Evolutionary conservation across 805 yeast genomes (phyloP).

Genomic region (Tetrapisispora pingtungensis): DNA sequence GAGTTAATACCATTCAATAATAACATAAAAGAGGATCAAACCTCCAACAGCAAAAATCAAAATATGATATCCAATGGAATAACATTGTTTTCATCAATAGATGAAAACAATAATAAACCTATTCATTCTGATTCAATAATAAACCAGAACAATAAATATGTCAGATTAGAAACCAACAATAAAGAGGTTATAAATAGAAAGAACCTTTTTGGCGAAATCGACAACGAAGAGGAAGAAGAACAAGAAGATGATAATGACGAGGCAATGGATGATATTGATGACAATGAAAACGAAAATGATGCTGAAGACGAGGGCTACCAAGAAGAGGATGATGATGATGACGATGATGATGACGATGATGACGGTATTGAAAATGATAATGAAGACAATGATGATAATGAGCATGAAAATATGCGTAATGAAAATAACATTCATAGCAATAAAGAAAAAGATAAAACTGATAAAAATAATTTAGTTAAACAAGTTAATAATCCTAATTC

Average conservation of each 20-base stretch:
- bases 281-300: slow-evolving; percentile 4
- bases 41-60: neutral
- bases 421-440: slow-evolving; percentile 9
- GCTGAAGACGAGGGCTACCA: slow-evolving; percentile 11
- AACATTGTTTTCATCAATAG: neutral
- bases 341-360: neutral
- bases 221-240: too few species aligned
- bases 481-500: slow-evolving; percentile 14
- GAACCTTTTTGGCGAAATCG: neutral
- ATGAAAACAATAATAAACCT: neutral
- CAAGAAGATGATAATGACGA: too few species aligned
- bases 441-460: slow-evolving; percentile 8
- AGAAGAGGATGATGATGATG: slow-evolving; percentile 12
- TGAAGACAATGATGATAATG: slow-evolving; percentile 10
- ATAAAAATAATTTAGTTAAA: too few species aligned
- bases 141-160: neutral
- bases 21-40: neutral
- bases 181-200: neutral
- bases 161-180: neutral
- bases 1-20: neutral
- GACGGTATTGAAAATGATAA: slow-evolving; percentile 1
- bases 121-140: neutral
- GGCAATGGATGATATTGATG: neutral
- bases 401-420: slow-evolving; percentile 7
- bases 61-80: neutral